Conservation (phyloP, 805 yeast species). For the Candida suzukii region DNA sequence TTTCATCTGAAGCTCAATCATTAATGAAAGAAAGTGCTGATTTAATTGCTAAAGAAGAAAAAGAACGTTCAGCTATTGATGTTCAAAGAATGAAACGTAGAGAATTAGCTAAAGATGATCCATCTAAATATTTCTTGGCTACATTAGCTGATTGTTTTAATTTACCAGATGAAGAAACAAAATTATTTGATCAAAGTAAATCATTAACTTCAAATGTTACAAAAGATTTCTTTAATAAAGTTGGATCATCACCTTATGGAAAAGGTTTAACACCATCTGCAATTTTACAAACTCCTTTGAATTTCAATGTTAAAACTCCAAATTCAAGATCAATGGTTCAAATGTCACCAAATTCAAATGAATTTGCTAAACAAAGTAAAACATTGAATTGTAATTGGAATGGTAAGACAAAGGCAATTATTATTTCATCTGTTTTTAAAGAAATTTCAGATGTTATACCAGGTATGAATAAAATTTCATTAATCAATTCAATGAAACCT, state of each 20-base stretch:
- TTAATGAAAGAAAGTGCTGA: conserved; percentile 24
- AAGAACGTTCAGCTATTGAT: conserved; percentile 24
- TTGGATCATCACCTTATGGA: conserved; percentile 5
- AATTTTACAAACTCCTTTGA: conserved; percentile 30
- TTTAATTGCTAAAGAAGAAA: conserved; percentile 21
- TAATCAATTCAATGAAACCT: conserved; percentile 1
- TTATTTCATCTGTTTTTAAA: conserved; percentile 38
- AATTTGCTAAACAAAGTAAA: not conserved
- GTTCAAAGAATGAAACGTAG: conserved; percentile 37
- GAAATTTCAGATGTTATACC: conserved; percentile 29
- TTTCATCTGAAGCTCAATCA: conserved; percentile 23
- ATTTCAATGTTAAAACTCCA: conserved; percentile 28
- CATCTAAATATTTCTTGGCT: conserved; percentile 41
- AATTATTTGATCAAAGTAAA: conserved; percentile 17
- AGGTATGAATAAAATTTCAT: conserved; percentile 6
- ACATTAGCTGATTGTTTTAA: conserved; percentile 45
- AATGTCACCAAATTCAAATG: not conserved
- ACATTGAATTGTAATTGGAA: conserved; percentile 18
- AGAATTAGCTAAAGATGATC: conserved; percentile 37
- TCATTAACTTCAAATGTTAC: conserved; percentile 1
- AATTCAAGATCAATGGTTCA: not conserved
- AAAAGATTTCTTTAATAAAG: conserved; percentile 5
- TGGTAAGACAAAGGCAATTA: conserved; percentile 38
- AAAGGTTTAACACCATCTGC: conserved; percentile 31
- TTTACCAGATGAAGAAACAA: conserved; percentile 31